Percentiles rank a stretch among this genome's conserved stretches.
phyloP scores from a whole-genome alignment of 768 basidiomycete genomes.

The Rhodotorula graminis region DNA sequence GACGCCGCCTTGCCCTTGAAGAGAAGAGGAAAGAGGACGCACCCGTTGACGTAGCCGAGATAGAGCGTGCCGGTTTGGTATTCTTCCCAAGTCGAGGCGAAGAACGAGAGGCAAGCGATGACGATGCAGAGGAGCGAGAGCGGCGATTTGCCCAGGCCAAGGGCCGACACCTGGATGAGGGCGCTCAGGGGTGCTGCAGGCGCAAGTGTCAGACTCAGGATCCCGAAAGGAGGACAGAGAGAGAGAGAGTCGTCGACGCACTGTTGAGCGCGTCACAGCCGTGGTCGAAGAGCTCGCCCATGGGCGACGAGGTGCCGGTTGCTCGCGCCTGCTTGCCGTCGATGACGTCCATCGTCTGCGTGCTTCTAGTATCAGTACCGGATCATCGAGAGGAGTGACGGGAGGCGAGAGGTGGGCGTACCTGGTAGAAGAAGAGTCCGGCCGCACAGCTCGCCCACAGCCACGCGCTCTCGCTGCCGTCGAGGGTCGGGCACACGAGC shows the following conservation, averaged over 20 bases:
- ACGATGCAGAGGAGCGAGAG: conserved; percentile 27
- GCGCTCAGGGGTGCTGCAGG: conserved; percentile 18
- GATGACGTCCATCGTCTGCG: conserved; percentile 62
- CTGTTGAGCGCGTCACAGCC: conserved; percentile 76
- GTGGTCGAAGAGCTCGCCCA: conserved; percentile 98
- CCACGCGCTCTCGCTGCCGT: conserved; percentile 55
- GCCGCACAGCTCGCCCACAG: conserved; percentile 88
- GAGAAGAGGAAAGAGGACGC: not conserved
- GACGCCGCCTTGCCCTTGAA: too few relatives aligned
- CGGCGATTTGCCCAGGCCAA: conserved; percentile 25
- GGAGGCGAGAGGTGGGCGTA: conserved; percentile 38
- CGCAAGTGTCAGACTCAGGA: not conserved
- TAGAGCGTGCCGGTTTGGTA: conserved; percentile 88
- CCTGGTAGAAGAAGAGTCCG: conserved; percentile 88
- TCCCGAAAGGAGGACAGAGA: not conserved
- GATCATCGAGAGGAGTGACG: too few relatives aligned
- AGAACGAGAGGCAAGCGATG: conserved; percentile 51
- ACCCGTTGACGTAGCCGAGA: conserved; percentile 50
- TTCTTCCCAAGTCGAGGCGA: conserved; percentile 79
- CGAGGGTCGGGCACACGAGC: conserved; percentile 64
- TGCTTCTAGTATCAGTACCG: too few relatives aligned
- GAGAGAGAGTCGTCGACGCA: not conserved
- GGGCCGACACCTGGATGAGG: conserved; percentile 22
- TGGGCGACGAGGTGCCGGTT: conserved; percentile 89
- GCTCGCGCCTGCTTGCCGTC: conserved; percentile 94